A percentile compares a stretch with the other conserved stretches of the same genome.
phyloP scores from a whole-genome alignment of 371 early-diverging fungal genomes.

The Mucor plumbeus region DNA sequence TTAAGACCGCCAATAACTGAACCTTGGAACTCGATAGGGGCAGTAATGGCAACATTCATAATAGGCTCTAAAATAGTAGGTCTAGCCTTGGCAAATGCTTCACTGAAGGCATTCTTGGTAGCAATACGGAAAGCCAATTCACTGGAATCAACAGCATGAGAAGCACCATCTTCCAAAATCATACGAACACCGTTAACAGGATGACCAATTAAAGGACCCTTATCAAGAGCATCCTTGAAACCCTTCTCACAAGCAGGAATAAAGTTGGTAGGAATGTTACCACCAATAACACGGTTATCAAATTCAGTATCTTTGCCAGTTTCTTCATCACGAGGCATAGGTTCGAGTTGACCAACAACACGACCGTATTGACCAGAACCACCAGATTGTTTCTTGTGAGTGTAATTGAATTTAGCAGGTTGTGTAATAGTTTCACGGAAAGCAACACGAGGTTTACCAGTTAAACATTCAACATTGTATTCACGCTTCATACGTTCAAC shows the following conservation, averaged over 20 bases:
- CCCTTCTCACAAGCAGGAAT: conserved; percentile 98
- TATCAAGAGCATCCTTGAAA: conserved; percentile 88
- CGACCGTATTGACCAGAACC: conserved; percentile 97
- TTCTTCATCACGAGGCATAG: conserved; percentile 67
- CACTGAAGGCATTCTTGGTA: conserved; percentile 85
- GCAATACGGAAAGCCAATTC: conserved; percentile 97
- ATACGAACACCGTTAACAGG: conserved; percentile 87
- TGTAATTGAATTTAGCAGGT: conserved; percentile 89
- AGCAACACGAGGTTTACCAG: conserved; percentile 96
- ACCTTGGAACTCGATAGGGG: conserved; percentile 96
- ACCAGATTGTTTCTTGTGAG: conserved; percentile 98
- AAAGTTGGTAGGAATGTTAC: conserved; percentile 93
- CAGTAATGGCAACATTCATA: conserved; percentile 93
- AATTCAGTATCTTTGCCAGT: conserved; percentile 61
- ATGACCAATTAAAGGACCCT: conserved; percentile 94
- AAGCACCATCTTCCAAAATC: conserved; percentile 93
- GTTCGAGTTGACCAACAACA: conserved; percentile 93
- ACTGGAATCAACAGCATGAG: conserved; percentile 96
- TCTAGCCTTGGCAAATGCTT: conserved; percentile 81
- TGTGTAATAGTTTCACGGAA: conserved; percentile 93
- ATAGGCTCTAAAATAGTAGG: conserved; percentile 95
- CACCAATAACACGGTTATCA: conserved; percentile 88
- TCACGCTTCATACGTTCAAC: conserved; percentile 98
- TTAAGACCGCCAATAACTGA: conserved; percentile 90
- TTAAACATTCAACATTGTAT: conserved; percentile 90